Percentiles rank a stretch among this genome's conserved stretches.
phyloP scores from a whole-genome alignment of 2,329 filamentous ascomycete species.

The Fusarium anthophilum region DNA sequence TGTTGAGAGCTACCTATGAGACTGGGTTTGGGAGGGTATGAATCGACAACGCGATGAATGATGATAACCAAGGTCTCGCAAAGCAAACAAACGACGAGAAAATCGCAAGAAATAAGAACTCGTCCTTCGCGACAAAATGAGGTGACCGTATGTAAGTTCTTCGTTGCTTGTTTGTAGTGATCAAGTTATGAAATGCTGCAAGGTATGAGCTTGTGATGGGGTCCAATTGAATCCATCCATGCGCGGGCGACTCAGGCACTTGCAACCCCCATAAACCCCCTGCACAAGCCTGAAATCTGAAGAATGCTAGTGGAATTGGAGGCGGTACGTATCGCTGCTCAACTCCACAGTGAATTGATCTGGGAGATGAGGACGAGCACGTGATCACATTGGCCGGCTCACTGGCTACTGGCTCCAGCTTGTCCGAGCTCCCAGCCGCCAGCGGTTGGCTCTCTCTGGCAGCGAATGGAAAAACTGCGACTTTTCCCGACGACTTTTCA shows the following conservation, averaged over 20 bases:
- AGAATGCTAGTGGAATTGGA: constrained; percentile 6
- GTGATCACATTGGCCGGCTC: constrained; percentile 41
- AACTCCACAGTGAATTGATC: constrained; percentile 13
- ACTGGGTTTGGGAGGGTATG: background rate
- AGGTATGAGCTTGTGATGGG: constrained; percentile 24
- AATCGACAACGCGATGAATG: background rate
- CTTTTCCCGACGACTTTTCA: constrained; percentile 58
- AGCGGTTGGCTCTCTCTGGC: constrained; percentile 31
- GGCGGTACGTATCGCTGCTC: background rate
- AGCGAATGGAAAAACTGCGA: constrained; percentile 55
- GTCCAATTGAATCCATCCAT: constrained; percentile 30
- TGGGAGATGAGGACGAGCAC: constrained; percentile 21
- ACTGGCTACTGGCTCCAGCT: constrained; percentile 42
- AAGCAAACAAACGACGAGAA: background rate
- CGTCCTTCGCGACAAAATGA: background rate
- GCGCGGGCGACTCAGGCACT: constrained; percentile 17
- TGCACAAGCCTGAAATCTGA: constrained; percentile 12
- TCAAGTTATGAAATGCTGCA: constrained; percentile 19
- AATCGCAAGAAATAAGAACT: background rate
- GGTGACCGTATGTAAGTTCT: constrained; percentile 5
- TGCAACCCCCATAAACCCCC: constrained; percentile 15
- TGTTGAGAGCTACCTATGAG: constrained; percentile 33
- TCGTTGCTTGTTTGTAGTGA: constrained; percentile 20
- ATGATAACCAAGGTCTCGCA: background rate
- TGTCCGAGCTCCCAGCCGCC: constrained; percentile 49